phyloP scores from a whole-genome alignment of 140 eudicot genomes.

The Ambrosia hybrid region DNA sequence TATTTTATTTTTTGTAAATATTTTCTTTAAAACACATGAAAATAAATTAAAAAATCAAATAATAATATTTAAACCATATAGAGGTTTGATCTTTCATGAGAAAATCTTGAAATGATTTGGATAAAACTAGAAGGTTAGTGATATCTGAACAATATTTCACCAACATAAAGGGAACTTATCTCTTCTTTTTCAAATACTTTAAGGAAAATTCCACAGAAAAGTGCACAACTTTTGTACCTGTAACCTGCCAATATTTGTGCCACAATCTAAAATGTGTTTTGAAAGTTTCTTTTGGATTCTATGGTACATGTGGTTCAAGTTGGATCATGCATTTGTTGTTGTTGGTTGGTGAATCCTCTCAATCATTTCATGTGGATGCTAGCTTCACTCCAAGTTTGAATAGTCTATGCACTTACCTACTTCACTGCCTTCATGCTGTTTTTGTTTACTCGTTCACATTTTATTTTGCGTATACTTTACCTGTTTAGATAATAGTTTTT shows the following conservation, averaged over 20 bases:
- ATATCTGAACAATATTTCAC: conserved; percentile 31
- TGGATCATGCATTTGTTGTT: conserved; percentile 47
- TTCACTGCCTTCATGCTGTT: conserved; percentile 32
- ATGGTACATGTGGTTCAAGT: conserved; percentile 40
- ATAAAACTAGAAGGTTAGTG: conserved; percentile 19
- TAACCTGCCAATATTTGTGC: conserved; percentile 40
- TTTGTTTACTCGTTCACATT: conserved; percentile 9
- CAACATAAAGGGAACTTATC: conserved; percentile 37
- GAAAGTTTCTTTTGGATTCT: conserved; percentile 46
- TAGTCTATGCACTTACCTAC: conserved; percentile 36
- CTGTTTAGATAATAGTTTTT: background rate
- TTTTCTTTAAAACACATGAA: no score
- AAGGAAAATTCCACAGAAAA: conserved; percentile 19
- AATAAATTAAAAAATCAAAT: no score
- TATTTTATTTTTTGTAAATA: no score
- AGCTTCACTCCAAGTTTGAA: conserved; percentile 35
- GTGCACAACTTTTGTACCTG: conserved; percentile 44
- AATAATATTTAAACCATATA: background rate
- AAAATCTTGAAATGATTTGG: conserved; percentile 16
- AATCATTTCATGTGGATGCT: conserved; percentile 41
- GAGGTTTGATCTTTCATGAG: conserved; percentile 24
- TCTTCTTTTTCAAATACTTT: background rate
- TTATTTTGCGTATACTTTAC: background rate
- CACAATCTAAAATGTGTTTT: conserved; percentile 35
- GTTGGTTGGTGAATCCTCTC: conserved; percentile 38